Percentiles rank a stretch among this genome's conserved stretches.
phyloP scores from a whole-genome alignment of 805 yeast species.

The Cyberlindnera galapagoensis region DNA sequence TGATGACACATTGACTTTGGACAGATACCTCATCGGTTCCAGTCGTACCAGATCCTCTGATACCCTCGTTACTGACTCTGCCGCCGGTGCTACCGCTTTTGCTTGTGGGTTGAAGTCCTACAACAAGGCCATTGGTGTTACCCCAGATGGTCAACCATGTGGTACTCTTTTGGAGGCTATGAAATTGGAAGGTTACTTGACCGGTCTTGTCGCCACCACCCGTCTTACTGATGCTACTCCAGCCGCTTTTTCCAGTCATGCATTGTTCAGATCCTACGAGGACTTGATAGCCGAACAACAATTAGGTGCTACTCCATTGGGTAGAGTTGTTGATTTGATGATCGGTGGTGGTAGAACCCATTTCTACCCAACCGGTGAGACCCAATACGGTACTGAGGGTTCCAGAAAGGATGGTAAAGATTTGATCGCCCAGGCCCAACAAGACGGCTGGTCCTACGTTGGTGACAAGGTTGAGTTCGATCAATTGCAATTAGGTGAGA shows the following conservation, averaged over 20 bases:
- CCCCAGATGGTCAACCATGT: slow-evolving; percentile 61
- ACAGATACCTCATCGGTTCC: slow-evolving; percentile 69
- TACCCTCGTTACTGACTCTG: slow-evolving; percentile 85
- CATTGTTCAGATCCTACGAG: slow-evolving; percentile 66
- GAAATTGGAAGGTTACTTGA: slow-evolving; percentile 69
- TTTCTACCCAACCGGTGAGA: slow-evolving; percentile 47
- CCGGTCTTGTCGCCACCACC: slow-evolving; percentile 91
- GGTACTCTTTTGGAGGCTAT: slow-evolving; percentile 88
- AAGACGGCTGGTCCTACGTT: slow-evolving; percentile 61
- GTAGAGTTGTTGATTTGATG: slow-evolving; percentile 74
- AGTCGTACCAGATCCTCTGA: slow-evolving; percentile 76
- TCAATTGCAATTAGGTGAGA: slow-evolving; percentile 44
- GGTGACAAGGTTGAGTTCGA: slow-evolving; percentile 58
- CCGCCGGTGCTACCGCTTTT: slow-evolving; percentile 96
- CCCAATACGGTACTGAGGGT: slow-evolving; percentile 32
- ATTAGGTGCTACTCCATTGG: slow-evolving; percentile 74
- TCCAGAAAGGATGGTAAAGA: slow-evolving; percentile 68
- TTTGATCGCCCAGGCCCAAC: slow-evolving; percentile 56
- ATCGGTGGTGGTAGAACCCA: slow-evolving; percentile 91
- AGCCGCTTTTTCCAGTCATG: slow-evolving; percentile 83
- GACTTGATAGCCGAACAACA: slow-evolving; percentile 85
- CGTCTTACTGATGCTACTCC: slow-evolving; percentile 94
- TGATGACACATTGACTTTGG: slow-evolving; percentile 55
- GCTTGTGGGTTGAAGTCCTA: slow-evolving; percentile 78
- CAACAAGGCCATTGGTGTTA: slow-evolving; percentile 90